Conservation (phyloP, 2,329 filamentous ascomycete species). For the Nigrospora sphaerica region DNA sequence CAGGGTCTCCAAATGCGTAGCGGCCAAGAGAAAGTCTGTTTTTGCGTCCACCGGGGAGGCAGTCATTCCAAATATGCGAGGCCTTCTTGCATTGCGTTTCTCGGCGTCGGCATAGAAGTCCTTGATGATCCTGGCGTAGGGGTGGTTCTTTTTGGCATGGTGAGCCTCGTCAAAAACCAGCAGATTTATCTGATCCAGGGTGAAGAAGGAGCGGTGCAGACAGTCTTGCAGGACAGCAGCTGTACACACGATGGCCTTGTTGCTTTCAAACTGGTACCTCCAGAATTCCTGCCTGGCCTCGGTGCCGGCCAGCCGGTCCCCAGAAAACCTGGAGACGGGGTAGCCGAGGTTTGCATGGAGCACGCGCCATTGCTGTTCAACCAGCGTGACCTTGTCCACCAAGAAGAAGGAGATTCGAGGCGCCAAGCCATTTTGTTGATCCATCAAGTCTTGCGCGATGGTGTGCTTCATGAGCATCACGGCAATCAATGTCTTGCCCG, state of each 20-base stretch:
- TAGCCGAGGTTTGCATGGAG: conserved; percentile 75
- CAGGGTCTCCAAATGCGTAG: conserved; percentile 65
- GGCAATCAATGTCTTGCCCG: conserved; percentile 94
- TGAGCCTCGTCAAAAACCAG: conserved; percentile 95
- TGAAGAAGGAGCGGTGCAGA: conserved; percentile 71
- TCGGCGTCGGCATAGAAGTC: conserved; percentile 63
- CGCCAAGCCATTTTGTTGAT: conserved; percentile 51
- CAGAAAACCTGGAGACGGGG: conserved; percentile 66
- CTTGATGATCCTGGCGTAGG: conserved; percentile 84
- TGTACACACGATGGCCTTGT: conserved; percentile 87
- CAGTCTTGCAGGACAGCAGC: conserved; percentile 78
- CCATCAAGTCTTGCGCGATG: conserved; percentile 69
- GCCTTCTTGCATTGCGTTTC: conserved; percentile 39
- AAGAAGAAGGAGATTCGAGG: conserved; percentile 77
- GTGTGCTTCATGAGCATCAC: conserved; percentile 73
- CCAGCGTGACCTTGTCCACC: conserved; percentile 82
- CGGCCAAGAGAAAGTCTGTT: conserved; percentile 63
- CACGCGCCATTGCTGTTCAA: conserved; percentile 82
- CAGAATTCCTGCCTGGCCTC: conserved; percentile 37
- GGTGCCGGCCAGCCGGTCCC: conserved; percentile 41
- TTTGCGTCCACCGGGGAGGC: conserved; percentile 88
- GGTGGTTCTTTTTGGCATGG: conserved; percentile 88
- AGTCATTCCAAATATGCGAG: conserved; percentile 91
- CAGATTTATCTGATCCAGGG: conserved; percentile 77
- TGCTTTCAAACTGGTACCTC: conserved; percentile 46